A percentile compares a stretch with the other conserved stretches of the same genome.
phyloP scores from a whole-genome alignment of 306 rosid species.

The Pachyrhizus erosus region DNA sequence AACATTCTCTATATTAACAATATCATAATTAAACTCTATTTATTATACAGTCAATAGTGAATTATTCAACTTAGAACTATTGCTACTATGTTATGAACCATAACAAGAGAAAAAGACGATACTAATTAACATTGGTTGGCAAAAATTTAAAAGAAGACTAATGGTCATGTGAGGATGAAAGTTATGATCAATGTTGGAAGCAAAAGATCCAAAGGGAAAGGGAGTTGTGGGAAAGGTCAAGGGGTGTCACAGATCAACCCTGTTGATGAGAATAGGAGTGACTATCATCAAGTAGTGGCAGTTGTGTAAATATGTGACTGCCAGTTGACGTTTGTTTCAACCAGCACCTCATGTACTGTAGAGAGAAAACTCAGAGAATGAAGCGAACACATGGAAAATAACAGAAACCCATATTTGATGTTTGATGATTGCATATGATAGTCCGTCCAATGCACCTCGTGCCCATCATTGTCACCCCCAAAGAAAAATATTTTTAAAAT shows the following conservation, averaged over 20 bases:
- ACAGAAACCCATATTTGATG: conserved; percentile 34
- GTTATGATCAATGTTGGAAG: conserved; percentile 16
- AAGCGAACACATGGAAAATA: conserved; percentile 26
- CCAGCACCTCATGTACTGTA: conserved; percentile 9
- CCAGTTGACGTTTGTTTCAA: conserved; percentile 28
- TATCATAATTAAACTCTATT: too few species aligned
- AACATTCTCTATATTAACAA: too few species aligned
- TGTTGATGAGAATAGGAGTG: conserved; percentile 42
- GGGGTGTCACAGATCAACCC: conserved; percentile 36
- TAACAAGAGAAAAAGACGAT: not conserved
- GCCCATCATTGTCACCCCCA: conserved; percentile 34
- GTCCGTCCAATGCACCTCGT: conserved; percentile 38
- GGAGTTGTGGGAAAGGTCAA: conserved; percentile 39
- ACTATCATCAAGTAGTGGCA: conserved; percentile 10
- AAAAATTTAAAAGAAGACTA: not conserved
- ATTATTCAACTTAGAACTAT: not conserved
- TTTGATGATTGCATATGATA: conserved; percentile 36
- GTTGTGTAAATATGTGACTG: conserved; percentile 6
- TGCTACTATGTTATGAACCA: not conserved
- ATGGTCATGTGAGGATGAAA: not conserved
- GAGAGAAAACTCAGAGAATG: conserved; percentile 24
- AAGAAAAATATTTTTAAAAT: not conserved
- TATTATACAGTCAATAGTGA: not conserved
- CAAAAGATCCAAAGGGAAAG: conserved; percentile 42
- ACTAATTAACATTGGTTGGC: not conserved